A percentile compares a stretch with the other conserved stretches of the same genome.
phyloP scores from a whole-genome alignment of 257 asterid genomes.

The Penstemon eatonii region DNA sequence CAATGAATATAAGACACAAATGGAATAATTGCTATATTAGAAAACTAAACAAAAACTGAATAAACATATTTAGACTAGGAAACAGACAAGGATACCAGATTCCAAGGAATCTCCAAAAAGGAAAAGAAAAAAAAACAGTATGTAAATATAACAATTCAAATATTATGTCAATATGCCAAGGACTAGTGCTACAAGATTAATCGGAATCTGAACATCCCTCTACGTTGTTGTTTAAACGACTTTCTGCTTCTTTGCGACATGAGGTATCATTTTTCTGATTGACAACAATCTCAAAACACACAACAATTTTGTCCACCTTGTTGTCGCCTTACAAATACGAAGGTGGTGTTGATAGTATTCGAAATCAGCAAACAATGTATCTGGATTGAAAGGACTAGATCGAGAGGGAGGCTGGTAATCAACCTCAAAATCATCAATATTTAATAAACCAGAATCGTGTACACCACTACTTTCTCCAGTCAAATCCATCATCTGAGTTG shows the following conservation, averaged over 20 bases:
- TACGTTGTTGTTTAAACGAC: not conserved
- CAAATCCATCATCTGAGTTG: slow-evolving; percentile 17
- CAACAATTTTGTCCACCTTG: slow-evolving; percentile 22
- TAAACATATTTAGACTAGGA: no score
- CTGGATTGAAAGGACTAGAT: slow-evolving; percentile 10
- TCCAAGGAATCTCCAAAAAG: no score
- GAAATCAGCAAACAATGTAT: not conserved
- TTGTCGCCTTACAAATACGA: slow-evolving; percentile 12
- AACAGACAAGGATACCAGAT: no score
- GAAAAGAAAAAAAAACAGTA: no score
- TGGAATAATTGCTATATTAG: no score
- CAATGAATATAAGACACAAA: no score
- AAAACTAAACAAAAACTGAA: no score
- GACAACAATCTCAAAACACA: slow-evolving; percentile 18
- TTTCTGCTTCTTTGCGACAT: slow-evolving; percentile 20
- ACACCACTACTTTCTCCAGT: not conserved
- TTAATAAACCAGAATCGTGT: not conserved
- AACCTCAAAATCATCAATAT: not conserved
- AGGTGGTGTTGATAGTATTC: not conserved
- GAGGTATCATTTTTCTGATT: not conserved
- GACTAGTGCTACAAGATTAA: no score
- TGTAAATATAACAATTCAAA: no score
- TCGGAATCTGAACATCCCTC: no score
- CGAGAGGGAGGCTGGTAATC: not conserved
- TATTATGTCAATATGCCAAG: no score